These are phyloP conservation scores for Aspergillus alliaceus DNA, from an alignment of 2,329 filamentous ascomycete genomes.

Conservation along the genomic window DNA sequence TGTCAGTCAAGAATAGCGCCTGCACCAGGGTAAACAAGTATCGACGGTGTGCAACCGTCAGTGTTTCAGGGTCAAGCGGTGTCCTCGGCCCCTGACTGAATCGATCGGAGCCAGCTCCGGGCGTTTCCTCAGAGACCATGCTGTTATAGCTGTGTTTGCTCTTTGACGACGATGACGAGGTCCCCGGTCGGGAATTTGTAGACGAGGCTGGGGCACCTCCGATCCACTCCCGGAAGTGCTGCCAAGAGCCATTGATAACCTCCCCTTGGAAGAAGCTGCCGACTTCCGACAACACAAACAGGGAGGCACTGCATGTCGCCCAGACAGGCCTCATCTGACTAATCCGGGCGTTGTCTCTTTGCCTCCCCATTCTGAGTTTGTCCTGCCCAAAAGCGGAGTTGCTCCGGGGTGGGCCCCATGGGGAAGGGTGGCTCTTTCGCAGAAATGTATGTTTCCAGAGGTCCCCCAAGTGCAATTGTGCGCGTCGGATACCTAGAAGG, in stretches of 20 bases:
- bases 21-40: slow-evolving; percentile 68
- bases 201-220: slow-evolving; percentile 39
- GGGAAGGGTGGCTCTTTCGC: slow-evolving; percentile 73
- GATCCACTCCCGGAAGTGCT: slow-evolving; percentile 76
- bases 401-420: slow-evolving; percentile 64
- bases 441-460: slow-evolving; percentile 84
- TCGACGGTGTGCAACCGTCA: slow-evolving; percentile 74
- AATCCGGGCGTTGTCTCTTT: slow-evolving; percentile 63
- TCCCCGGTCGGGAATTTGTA: slow-evolving; percentile 39
- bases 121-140: slow-evolving; percentile 6
- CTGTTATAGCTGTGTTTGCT: slow-evolving; percentile 8
- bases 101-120: slow-evolving; percentile 12
- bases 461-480: slow-evolving; percentile 79
- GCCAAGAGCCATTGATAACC: slow-evolving; percentile 78
- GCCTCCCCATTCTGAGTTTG: slow-evolving; percentile 61
- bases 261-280: slow-evolving; percentile 88
- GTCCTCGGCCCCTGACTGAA: slow-evolving; percentile 19
- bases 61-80: slow-evolving; percentile 77
- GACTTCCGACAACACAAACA: slow-evolving; percentile 86
- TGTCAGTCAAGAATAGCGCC: slow-evolving; percentile 45
- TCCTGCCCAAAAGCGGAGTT: slow-evolving; percentile 61
- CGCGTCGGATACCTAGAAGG: slow-evolving; percentile 78
- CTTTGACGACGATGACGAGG: slow-evolving; percentile 34
- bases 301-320: slow-evolving; percentile 82
- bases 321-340: slow-evolving; percentile 77